phyloP scores from a whole-genome alignment of 2,329 filamentous ascomycete genomes.

The Fusarium ramigenum region DNA sequence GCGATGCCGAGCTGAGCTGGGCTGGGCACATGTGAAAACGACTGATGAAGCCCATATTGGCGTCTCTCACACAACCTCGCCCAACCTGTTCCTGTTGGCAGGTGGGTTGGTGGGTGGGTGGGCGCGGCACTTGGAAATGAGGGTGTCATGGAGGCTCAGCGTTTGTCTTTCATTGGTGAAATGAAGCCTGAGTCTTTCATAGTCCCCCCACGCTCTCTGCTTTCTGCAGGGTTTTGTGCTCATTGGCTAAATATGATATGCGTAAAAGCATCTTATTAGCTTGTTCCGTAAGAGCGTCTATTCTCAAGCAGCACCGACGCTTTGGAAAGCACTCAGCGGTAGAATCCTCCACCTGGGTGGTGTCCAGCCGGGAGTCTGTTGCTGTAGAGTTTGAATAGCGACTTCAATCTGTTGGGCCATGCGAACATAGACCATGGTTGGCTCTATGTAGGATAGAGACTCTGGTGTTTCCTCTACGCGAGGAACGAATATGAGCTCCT shows the following conservation, averaged over 20 bases:
- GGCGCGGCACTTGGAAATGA: slow-evolving; percentile 8
- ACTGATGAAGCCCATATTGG: slow-evolving; percentile 20
- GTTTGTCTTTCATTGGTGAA: slow-evolving; percentile 5
- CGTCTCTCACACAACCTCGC: neutral
- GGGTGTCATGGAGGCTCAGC: neutral
- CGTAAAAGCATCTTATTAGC: neutral
- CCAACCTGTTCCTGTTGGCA: neutral
- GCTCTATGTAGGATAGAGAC: slow-evolving; percentile 43
- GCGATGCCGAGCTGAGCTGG: neutral
- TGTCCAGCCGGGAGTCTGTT: slow-evolving; percentile 45
- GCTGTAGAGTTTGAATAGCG: slow-evolving; percentile 48
- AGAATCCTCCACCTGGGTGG: slow-evolving; percentile 52
- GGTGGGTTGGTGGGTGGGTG: neutral
- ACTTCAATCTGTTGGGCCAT: slow-evolving; percentile 51
- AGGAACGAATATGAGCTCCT: slow-evolving; percentile 57
- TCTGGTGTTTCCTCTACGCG: slow-evolving; percentile 49
- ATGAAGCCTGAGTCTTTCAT: neutral
- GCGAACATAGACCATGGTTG: slow-evolving; percentile 46
- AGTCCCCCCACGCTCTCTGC: neutral
- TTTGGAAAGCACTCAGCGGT: slow-evolving; percentile 41
- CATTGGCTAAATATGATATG: neutral
- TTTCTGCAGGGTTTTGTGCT: neutral
- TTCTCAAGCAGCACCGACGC: slow-evolving; percentile 12
- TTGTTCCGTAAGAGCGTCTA: neutral
- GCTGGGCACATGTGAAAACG: neutral